Base-by-base conservation (phyloP, 352 stramenopile species). In the Globisporangium parvum region DNA sequence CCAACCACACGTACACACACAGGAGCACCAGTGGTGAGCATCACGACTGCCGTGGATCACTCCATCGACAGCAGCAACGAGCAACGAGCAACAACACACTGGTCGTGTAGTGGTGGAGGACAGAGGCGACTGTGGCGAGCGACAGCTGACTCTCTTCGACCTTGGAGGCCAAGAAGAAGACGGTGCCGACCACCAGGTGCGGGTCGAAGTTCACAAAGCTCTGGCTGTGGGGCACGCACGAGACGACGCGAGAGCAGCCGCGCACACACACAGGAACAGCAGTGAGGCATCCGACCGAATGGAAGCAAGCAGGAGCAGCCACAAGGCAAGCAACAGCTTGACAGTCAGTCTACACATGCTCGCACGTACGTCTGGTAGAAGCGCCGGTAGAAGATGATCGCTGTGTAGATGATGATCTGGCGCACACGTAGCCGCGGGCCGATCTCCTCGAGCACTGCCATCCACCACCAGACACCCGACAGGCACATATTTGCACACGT, bases 381-480 rank as follows among this genome's bases (percentile, higher is more conserved):
- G n/a, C 85, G 81, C 17, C 84, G 80, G 52, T 95, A 95, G 65
- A 95, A 91, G 54, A 95, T 80, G 62, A 95, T 90, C 17, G 85
- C 85, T 9, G 85, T 93, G 75, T 91, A 93, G 69, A 95, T 95
- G 69, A 95, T 92, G 63, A 93, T 91, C 67, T 95, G 85, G 44
- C 85, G 85, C 40, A 95, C 80, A 37, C 85, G 80, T 23, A 93
- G 64, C 0, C 81, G 76, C 18, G 82, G 76, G 6, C 85, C 85
- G 49, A 95, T 89, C 51, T 93, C 80, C 51, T 95, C 83, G 15
- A 95, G 69, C 48, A 95, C 85, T 95, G 33, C 37, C n/a, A 6
- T 24, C 21, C 6, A 51, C 0, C 41, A n/a, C 10, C 2, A 37
- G 18, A 53, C 9, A 47, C 4, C n/a, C 23, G 24, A 42, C 24